Percentiles rank a stretch among this genome's conserved stretches.
Evolutionary conservation across 2,329 filamentous ascomycete genomes (phyloP).

Genomic region (Colletotrichum shisoi): DNA sequence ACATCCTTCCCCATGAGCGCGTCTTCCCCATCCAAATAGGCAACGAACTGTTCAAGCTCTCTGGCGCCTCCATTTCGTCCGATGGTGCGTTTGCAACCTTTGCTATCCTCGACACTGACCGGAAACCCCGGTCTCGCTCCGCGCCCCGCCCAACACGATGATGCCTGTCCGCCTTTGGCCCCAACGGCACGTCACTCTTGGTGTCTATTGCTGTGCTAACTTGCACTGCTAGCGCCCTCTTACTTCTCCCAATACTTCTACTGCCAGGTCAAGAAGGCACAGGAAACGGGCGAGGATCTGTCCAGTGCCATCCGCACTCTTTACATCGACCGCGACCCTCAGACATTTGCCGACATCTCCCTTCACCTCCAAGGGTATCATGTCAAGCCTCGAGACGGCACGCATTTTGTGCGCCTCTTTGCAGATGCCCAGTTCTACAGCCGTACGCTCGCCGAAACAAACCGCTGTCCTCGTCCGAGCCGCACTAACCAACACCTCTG

Average conservation of each 20-base stretch:
- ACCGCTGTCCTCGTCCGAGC: slow-evolving; percentile 8
- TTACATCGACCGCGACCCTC: slow-evolving; percentile 93
- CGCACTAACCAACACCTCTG: not conserved
- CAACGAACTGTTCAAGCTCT: slow-evolving; percentile 74
- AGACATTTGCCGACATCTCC: slow-evolving; percentile 87
- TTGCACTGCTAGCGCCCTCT: slow-evolving; percentile 73
- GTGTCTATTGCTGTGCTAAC: slow-evolving; percentile 1
- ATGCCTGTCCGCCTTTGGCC: not conserved
- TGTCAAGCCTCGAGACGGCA: slow-evolving; percentile 79
- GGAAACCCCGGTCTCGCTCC: not conserved
- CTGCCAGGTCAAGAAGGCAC: slow-evolving; percentile 75
- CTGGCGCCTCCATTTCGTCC: slow-evolving; percentile 75
- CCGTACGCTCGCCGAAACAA: slow-evolving; percentile 57
- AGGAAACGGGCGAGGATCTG: slow-evolving; percentile 64
- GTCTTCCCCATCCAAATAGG: slow-evolving; percentile 80
- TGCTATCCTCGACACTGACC: not conserved
- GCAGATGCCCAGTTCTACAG: slow-evolving; percentile 96
- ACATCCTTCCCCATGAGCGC: slow-evolving; percentile 71
- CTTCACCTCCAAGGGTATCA: slow-evolving; percentile 93
- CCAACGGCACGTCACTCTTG: not conserved
- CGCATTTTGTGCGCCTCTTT: slow-evolving; percentile 90
- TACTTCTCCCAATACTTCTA: slow-evolving; percentile 96
- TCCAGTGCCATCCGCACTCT: slow-evolving; percentile 72
- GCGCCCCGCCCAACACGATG: slow-evolving; percentile 2
- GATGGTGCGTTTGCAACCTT: slow-evolving; percentile 63